Conservation (phyloP, 805 yeast species). For the Zygoascus flipseniorum region DNA sequence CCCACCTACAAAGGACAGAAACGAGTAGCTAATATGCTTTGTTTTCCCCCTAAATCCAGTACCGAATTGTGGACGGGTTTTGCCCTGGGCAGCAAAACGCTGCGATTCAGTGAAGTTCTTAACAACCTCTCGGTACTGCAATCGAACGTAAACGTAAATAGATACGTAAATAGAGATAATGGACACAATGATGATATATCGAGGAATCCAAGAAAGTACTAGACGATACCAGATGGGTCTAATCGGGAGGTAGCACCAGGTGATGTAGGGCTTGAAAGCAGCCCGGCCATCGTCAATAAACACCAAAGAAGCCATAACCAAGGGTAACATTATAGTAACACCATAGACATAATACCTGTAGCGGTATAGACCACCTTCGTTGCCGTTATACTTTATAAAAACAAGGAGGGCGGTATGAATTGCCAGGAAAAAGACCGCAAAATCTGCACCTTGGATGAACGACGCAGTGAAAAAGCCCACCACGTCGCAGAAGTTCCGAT, state of each 20-base stretch:
- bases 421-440: conserved; percentile 76
- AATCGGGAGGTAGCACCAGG: conserved; percentile 72
- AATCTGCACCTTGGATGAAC: conserved; percentile 77
- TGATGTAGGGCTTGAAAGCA: conserved; percentile 48
- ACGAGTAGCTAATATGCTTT: not conserved
- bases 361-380: conserved; percentile 68
- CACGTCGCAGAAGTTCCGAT: conserved; percentile 46
- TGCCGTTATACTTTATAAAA: conserved; percentile 39
- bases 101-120: conserved; percentile 25
- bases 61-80: not conserved
- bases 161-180: conserved; percentile 59
- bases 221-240: conserved; percentile 65
- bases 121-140: conserved; percentile 23
- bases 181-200: conserved; percentile 55
- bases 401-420: conserved; percentile 71
- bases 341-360: conserved; percentile 51
- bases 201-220: conserved; percentile 73
- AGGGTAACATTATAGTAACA: conserved; percentile 51
- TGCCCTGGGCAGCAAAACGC: conserved; percentile 3
- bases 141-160: conserved; percentile 60
- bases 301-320: conserved; percentile 62
- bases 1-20: conserved; percentile 5
- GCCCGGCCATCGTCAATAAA: conserved; percentile 46
- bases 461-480: conserved; percentile 77
- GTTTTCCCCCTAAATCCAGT: not conserved